Evolutionary conservation across 306 rosid genomes (phyloP).

Genomic region (Fragaria vesca): DNA sequence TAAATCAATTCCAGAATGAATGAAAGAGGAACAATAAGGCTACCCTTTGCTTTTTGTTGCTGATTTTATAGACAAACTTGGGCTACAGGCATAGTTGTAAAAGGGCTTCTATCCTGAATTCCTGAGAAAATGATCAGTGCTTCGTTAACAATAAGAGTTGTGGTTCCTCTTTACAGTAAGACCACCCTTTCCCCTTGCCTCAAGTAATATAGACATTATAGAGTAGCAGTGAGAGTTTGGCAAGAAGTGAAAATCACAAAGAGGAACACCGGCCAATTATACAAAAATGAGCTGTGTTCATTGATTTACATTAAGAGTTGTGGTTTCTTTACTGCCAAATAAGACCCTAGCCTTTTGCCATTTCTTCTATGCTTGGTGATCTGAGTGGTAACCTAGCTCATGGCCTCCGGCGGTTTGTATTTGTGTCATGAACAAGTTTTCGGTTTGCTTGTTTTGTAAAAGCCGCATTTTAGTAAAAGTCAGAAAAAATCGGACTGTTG

Average conservation of each 20-base stretch:
- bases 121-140: constrained; percentile 17
- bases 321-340: not conserved
- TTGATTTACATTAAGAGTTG: not conserved
- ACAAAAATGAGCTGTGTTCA: not conserved
- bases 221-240: not conserved
- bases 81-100: constrained; percentile 13
- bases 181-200: not conserved
- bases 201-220: not conserved
- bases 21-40: not conserved
- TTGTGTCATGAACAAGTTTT: too few relatives aligned
- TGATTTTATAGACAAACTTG: constrained; percentile 11
- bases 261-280: not conserved
- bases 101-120: not conserved
- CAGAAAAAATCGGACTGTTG: too few relatives aligned
- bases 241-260: not conserved
- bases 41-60: constrained; percentile 5
- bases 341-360: not conserved
- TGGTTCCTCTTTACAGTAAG: not conserved
- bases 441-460: too few relatives aligned
- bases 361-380: not conserved
- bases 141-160: not conserved
- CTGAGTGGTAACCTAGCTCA: too few relatives aligned
- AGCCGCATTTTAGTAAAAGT: too few relatives aligned
- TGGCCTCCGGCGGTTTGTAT: too few relatives aligned
- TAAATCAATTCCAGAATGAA: too few relatives aligned